Evolutionary conservation across 805 yeast genomes (phyloP), one percentile per base, ranked within the genome.

Genomic region (Candida mattraensis): DNA sequence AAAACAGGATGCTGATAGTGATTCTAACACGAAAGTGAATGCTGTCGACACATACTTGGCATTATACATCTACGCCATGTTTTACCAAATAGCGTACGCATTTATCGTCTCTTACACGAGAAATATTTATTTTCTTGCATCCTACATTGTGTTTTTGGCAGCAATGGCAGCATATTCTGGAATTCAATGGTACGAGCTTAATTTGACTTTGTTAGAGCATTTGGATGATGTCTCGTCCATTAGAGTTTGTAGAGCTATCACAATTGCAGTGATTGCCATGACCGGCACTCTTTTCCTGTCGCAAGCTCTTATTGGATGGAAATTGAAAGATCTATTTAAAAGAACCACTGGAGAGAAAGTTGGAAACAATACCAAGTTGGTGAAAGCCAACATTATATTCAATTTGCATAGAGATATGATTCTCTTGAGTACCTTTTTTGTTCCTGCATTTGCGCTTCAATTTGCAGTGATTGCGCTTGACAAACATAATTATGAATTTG

Each of bases 161-260:
- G 65, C 68, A 28, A 67, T 70, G 73, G 54, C 66, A 33, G 53
- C 67, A 3, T 70, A 69, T 42, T 64, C 73, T 0, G 74, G 74
- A 3, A 56, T 69, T 20, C 75, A 70, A 42, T 64, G 56, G 37
- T 41, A 52, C 29, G 74, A 69, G 48, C 45, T 69, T 14, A 35
- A 48, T 5, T 24, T 41, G 3, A 42, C 56, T 3, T 49, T 67
- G 12, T 24, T 47, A 3, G 31, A 31, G 5, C 47, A 30, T 5
- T 40, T 54, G n/a, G 6, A 18, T 5, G 35, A 35, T 7, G 54
- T 51, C 4, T 27, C 34, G 3, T 66, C 70, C 67, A 30, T 34
- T 26, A n/a, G 24, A 2, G 63, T 66, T 3, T 60, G 68, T 12
- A 48, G 46, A 25, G 72, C 60, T 15, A 59, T 67, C 17, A 60